A percentile compares a stretch with the other conserved stretches of the same genome.
Conservation (phyloP, 352 stramenopile species). For the Pythium folliculosum region DNA sequence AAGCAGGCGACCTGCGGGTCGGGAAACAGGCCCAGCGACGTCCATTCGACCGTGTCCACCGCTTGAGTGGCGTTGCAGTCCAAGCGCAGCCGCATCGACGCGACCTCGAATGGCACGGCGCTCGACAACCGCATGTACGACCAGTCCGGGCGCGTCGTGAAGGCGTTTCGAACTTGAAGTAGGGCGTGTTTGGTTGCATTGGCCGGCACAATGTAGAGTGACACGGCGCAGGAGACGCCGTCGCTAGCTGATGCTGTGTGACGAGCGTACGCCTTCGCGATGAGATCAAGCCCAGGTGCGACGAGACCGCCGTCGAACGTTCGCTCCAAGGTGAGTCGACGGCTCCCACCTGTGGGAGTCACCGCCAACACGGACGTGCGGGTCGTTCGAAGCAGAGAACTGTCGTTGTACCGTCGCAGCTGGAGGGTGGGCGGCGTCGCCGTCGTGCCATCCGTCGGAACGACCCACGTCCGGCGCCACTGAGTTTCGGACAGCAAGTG, state of each 20-base stretch:
- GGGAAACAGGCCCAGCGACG: conserved; percentile 52
- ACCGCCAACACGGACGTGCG: conserved; percentile 45
- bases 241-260: not conserved
- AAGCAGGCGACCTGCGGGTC: conserved; percentile 54
- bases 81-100: conserved; percentile 34
- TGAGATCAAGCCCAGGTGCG: conserved; percentile 40
- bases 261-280: conserved; percentile 46
- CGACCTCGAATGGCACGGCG: conserved; percentile 42
- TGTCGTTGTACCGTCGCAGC: conserved; percentile 23
- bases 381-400: conserved; percentile 39
- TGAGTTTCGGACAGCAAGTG: conserved; percentile 36
- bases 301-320: conserved; percentile 42
- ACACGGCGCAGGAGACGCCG: conserved; percentile 5
- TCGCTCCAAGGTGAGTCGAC: conserved; percentile 18
- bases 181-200: not conserved
- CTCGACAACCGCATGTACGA: conserved; percentile 9
- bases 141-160: conserved; percentile 19
- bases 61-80: conserved; percentile 47
- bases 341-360: conserved; percentile 21
- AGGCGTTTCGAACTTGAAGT: not conserved
- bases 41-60: conserved; percentile 44
- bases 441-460: too few species aligned
- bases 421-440: not conserved
- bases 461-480: conserved; percentile 16
- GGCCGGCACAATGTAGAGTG: not conserved